Conservation (phyloP, 2,329 filamentous ascomycete genomes). For the Cordyceps tenuipes region DNA sequence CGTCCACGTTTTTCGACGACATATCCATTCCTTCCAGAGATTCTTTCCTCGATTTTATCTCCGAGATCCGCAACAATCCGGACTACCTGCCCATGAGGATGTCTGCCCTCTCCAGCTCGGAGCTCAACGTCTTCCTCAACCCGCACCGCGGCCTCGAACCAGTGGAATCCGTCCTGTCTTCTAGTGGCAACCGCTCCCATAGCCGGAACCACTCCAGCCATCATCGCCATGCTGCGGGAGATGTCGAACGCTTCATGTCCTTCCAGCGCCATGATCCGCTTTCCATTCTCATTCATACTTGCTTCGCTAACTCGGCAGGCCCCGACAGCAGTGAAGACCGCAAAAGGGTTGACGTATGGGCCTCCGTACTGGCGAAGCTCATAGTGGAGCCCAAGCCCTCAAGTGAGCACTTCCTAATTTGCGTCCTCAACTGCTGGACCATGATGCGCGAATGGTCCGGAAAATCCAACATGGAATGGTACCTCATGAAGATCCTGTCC, state of each 20-base stretch:
- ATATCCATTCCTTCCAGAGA: slow-evolving; percentile 68
- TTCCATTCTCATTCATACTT: slow-evolving; percentile 76
- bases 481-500: slow-evolving; percentile 88
- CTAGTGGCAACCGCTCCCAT: slow-evolving; percentile 44
- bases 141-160: slow-evolving; percentile 73
- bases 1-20: slow-evolving; percentile 56
- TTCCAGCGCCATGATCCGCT: slow-evolving; percentile 85
- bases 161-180: slow-evolving; percentile 73
- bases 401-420: slow-evolving; percentile 72
- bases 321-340: slow-evolving; percentile 75
- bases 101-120: slow-evolving; percentile 62
- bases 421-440: slow-evolving; percentile 81
- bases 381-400: slow-evolving; percentile 69
- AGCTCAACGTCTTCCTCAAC: slow-evolving; percentile 68
- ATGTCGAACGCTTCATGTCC: slow-evolving; percentile 69
- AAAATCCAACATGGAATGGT: slow-evolving; percentile 83
- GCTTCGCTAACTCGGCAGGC: slow-evolving; percentile 79
- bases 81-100: slow-evolving; percentile 81
- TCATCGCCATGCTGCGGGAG: slow-evolving; percentile 40
- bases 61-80: slow-evolving; percentile 74
- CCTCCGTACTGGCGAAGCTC: slow-evolving; percentile 74
- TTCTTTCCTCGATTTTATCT: slow-evolving; percentile 70
- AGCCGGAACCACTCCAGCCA: slow-evolving; percentile 36
- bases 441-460: slow-evolving; percentile 84
- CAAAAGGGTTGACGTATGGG: slow-evolving; percentile 78